These are phyloP conservation scores for Sarocladiaceae sp. DNA, from an alignment of 2,329 filamentous ascomycete genomes.

Conservation along the genomic window DNA sequence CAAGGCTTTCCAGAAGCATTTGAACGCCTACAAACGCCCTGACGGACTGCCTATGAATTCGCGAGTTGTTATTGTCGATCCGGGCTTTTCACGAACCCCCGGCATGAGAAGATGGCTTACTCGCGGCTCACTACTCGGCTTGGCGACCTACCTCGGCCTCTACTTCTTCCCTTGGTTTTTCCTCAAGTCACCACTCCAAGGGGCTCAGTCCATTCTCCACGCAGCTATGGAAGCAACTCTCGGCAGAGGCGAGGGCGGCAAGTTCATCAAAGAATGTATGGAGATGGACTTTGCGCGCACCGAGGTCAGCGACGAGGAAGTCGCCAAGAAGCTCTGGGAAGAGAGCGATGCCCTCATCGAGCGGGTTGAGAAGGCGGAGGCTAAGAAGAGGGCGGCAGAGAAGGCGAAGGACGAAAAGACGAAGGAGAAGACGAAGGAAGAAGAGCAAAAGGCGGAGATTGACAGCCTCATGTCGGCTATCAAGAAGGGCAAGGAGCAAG, in stretches of 20 bases:
- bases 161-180: conserved; percentile 84
- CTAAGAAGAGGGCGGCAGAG: conserved; percentile 41
- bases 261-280: conserved; percentile 82
- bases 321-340: conserved; percentile 85
- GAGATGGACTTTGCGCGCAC: conserved; percentile 63
- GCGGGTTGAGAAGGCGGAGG: conserved; percentile 71
- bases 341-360: conserved; percentile 81
- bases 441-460: conserved; percentile 29
- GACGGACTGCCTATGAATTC: conserved; percentile 78
- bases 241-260: conserved; percentile 58
- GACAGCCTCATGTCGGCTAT: conserved; percentile 36
- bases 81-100: conserved; percentile 76
- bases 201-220: conserved; percentile 79
- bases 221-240: conserved; percentile 77
- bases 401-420: conserved; percentile 29
- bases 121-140: conserved; percentile 72
- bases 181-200: conserved; percentile 76
- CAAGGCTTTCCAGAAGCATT: conserved; percentile 84
- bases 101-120: conserved; percentile 85
- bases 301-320: conserved; percentile 71
- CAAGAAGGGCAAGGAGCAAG: conserved; percentile 33
- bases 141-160: conserved; percentile 67
- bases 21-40: conserved; percentile 75
- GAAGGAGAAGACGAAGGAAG: conserved; percentile 24
- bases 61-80: conserved; percentile 80